Conservation (phyloP, 2,329 filamentous ascomycete genomes). For the Colletotrichum noveboracense region DNA sequence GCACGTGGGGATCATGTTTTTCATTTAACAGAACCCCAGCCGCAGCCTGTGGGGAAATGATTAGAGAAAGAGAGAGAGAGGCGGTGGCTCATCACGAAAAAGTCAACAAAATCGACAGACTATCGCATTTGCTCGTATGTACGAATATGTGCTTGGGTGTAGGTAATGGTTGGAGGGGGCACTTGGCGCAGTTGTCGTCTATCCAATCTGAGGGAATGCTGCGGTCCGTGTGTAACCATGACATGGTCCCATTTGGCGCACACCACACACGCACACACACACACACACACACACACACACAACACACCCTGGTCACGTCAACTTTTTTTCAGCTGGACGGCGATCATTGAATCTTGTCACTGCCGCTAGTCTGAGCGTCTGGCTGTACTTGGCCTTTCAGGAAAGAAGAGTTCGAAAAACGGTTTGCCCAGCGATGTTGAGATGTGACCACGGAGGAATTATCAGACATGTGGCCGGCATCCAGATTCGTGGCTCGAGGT, state of each 20-base stretch:
- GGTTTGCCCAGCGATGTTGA: neutral
- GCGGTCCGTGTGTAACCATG: neutral
- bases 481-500: neutral
- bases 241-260: neutral
- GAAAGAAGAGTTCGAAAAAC: neutral
- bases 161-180: neutral
- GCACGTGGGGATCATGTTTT: neutral
- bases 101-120: conserved; percentile 2
- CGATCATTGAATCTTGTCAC: neutral
- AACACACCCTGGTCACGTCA: neutral
- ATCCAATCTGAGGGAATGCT: neutral
- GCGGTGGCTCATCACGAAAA: conserved; percentile 7
- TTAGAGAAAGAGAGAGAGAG: neutral
- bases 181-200: neutral
- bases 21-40: neutral
- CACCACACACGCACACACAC: neutral
- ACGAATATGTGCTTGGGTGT: neutral
- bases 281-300: neutral
- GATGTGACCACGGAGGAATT: neutral
- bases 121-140: neutral
- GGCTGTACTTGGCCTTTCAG: neutral
- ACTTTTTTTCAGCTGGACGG: neutral
- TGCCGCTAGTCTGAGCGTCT: neutral
- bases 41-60: neutral
- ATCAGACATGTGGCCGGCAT: neutral